Conservation (phyloP, 169 alveolate species). For the Cryptosporidium tyzzeri region DNA sequence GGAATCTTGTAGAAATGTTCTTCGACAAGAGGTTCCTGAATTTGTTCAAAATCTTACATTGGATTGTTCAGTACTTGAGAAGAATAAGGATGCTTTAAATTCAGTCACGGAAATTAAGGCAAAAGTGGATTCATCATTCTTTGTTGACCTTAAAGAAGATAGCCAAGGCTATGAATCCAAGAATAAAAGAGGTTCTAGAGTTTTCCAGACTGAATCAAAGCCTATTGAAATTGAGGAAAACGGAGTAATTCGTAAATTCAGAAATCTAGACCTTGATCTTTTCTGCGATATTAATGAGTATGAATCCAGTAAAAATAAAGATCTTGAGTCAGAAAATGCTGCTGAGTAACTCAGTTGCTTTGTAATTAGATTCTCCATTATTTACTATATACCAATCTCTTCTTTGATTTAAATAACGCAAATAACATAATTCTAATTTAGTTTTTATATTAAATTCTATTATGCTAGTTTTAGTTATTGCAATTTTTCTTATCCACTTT, state of each 20-base stretch:
- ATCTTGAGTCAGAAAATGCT: background rate
- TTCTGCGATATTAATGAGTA: slow-evolving; percentile 47
- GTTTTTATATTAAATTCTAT: background rate
- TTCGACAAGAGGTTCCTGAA: slow-evolving; percentile 42
- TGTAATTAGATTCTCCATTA: background rate
- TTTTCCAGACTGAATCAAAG: background rate
- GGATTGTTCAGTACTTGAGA: slow-evolving; percentile 54
- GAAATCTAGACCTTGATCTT: slow-evolving; percentile 24
- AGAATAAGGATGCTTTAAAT: background rate
- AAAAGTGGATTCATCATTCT: slow-evolving; percentile 31
- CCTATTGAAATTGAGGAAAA: slow-evolving; percentile 9
- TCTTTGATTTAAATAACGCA: background rate
- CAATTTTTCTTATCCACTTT: no score
- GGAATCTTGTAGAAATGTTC: slow-evolving; percentile 20
- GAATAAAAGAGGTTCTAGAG: slow-evolving; percentile 20
- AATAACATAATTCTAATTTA: background rate
- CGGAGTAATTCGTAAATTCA: background rate
- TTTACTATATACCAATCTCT: background rate
- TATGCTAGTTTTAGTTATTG: background rate
- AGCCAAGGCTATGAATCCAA: slow-evolving; percentile 58
- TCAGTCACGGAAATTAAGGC: background rate
- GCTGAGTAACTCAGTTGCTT: background rate
- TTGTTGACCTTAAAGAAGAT: slow-evolving; percentile 45
- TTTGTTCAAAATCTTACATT: slow-evolving; percentile 39
- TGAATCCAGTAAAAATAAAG: slow-evolving; percentile 9